phyloP scores from a whole-genome alignment of 1,284 basidiomycete species.

The Tetrapyrgos nigripes region DNA sequence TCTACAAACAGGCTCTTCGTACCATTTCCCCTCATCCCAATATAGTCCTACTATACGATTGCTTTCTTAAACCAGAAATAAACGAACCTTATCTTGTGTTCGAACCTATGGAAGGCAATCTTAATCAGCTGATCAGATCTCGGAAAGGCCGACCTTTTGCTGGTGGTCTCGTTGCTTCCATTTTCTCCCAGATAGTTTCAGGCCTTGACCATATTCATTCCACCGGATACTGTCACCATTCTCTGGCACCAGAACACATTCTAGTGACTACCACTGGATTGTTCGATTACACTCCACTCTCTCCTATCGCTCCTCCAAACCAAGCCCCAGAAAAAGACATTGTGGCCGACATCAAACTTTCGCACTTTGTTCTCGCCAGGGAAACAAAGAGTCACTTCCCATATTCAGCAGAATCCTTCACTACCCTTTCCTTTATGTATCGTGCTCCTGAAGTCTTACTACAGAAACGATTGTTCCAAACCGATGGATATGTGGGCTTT shows the following conservation, averaged over 20 bases:
- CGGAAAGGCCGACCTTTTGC: conserved; percentile 94
- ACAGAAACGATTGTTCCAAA: conserved; percentile 90
- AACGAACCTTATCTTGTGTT: conserved; percentile 99
- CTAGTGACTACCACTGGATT: conserved; percentile 99
- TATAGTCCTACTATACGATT: conserved; percentile 99
- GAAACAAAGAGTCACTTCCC: conserved; percentile 91
- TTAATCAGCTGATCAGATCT: conserved; percentile 98
- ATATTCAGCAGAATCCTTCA: conserved; percentile 98
- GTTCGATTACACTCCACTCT: conserved; percentile 89
- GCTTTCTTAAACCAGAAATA: conserved; percentile 92
- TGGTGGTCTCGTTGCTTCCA: conserved; percentile 93
- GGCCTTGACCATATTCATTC: conserved; percentile 94
- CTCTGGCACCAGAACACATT: conserved; percentile 99
- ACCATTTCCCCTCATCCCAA: conserved; percentile 95
- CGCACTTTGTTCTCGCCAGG: conserved; percentile 97
- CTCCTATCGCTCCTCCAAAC: conserved; percentile 61
- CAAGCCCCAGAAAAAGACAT: conserved; percentile 89
- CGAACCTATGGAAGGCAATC: conserved; percentile 99
- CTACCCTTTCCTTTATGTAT: conserved; percentile 99
- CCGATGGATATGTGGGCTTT: conserved; percentile 99
- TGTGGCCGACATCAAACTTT: conserved; percentile 96
- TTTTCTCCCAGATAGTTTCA: conserved; percentile 91
- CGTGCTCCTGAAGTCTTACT: conserved; percentile 97
- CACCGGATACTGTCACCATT: conserved; percentile 96
- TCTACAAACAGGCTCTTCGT: conserved; percentile 79